Conservation (phyloP, 1,139 yeast genomes). For the Yamadazyma membranifaciens region DNA sequence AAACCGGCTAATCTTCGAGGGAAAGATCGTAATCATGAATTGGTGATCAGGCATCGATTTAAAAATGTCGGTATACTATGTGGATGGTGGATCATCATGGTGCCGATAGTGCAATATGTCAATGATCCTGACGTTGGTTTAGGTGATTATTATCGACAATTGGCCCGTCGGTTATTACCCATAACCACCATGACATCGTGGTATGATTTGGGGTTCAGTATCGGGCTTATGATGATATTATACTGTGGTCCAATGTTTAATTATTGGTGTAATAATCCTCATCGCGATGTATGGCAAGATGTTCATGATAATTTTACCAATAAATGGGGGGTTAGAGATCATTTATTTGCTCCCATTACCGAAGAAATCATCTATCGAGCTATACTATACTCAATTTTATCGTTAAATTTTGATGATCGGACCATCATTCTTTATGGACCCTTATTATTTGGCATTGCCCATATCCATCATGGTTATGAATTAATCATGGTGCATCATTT, state of each 20-base stretch:
- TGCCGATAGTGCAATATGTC: background rate
- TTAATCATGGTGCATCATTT: conserved; percentile 16
- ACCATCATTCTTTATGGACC: conserved; percentile 53
- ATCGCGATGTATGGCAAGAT: conserved; percentile 15
- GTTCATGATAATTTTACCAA: conserved; percentile 25
- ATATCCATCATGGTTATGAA: conserved; percentile 78
- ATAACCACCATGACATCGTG: background rate
- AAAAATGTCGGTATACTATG: conserved; percentile 35
- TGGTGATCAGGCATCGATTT: conserved; percentile 36
- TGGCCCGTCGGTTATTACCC: conserved; percentile 13
- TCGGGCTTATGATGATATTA: conserved; percentile 38
- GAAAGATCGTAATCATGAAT: conserved; percentile 46
- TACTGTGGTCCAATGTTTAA: conserved; percentile 63
- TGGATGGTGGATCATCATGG: conserved; percentile 1
- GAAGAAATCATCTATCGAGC: conserved; percentile 85
- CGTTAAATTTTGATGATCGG: conserved; percentile 17
- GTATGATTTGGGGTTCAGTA: conserved; percentile 18
- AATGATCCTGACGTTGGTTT: conserved; percentile 10
- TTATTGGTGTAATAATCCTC: conserved; percentile 16
- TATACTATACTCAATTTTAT: conserved; percentile 46
- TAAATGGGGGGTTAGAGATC: conserved; percentile 60
- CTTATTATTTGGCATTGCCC: conserved; percentile 84
- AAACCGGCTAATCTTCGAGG: conserved; percentile 23
- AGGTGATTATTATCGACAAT: background rate
- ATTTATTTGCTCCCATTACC: conserved; percentile 77